These are phyloP conservation scores for Pseudogymnoascus sp. DNA, from an alignment of 2,329 filamentous ascomycete species.

Conservation along the genomic window DNA sequence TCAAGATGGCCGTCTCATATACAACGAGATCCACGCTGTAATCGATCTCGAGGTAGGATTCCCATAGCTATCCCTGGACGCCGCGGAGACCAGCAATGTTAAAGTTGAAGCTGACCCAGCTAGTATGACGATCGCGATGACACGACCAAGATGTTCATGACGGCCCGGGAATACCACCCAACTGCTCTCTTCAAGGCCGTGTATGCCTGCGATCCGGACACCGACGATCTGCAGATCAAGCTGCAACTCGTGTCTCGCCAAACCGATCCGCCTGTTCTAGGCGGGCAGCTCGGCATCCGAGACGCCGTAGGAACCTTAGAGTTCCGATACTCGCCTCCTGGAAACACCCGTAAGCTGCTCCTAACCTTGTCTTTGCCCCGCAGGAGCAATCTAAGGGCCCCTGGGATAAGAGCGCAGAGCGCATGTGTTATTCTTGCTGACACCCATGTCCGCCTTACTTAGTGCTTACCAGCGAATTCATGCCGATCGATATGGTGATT, in stretches of 20 bases:
- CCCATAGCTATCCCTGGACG: not conserved
- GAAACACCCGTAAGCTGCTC: conserved; percentile 28
- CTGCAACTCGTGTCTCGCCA: conserved; percentile 28
- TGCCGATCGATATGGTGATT: conserved; percentile 11
- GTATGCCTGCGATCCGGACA: conserved; percentile 36
- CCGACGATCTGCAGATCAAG: conserved; percentile 32
- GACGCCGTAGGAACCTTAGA: conserved; percentile 32
- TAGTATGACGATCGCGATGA: conserved; percentile 36
- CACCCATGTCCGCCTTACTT: not conserved
- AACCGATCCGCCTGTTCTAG: conserved; percentile 20
- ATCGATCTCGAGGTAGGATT: conserved; percentile 36
- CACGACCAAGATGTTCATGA: conserved; percentile 42
- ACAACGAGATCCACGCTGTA: conserved; percentile 28
- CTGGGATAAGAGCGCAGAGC: not conserved
- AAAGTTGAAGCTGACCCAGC: not conserved
- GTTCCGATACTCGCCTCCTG: conserved; percentile 36
- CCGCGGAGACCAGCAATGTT: not conserved
- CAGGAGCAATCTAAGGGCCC: not conserved
- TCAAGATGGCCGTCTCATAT: conserved; percentile 31
- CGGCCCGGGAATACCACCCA: conserved; percentile 33
- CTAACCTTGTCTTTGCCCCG: not conserved
- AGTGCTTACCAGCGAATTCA: conserved; percentile 7
- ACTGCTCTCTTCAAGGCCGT: conserved; percentile 33
- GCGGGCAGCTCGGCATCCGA: conserved; percentile 35
- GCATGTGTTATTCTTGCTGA: conserved; percentile 9